Evolutionary conservation across 495 filamentous ascomycete genomes (phyloP), one percentile per base, ranked within the genome.

Genomic region (Podospora australis): DNA sequence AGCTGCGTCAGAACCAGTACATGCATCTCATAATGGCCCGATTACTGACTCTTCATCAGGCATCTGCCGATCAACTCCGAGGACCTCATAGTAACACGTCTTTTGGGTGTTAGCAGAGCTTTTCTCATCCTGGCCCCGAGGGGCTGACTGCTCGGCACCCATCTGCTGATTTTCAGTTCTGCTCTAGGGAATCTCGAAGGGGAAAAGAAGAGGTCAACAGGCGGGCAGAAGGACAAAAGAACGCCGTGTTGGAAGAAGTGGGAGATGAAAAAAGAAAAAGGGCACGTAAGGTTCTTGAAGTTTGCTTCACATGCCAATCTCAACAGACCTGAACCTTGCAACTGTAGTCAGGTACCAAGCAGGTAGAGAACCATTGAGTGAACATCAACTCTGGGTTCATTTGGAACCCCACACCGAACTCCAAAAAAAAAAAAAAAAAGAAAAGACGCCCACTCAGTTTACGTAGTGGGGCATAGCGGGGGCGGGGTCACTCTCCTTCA

Each of bases 21-120:
- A 22, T 22, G 6, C 38, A 17, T 20, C 5, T 40, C 9, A 20
- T 2, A 40, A 14, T 6, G 26, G 26, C 8, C 11, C 4, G 38
- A 24, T 28, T 19, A 44, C 84, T 68, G 67, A 95, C 88, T 96
- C 90, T 20, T 96, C 88, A 17, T 88, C 84, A 2, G 81, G 78
- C 26, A 87, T 88, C 53, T 77, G 70, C 38, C 78, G 75, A 46
- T 84, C 76, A 3, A 97, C 67, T 0, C 75, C 82, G 5, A 99
- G 77, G 20, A 97, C 70, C 57, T 96, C 87, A 67, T 99, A 99
- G 65, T 96, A 97, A 59, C 90, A 91, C 34, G 77, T 83, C 67
- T 88, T 96, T 26, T 53, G 58, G 22, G 54, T 53, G 3, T 56
- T 42, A 1, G 40, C 32, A 5, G 47, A 36, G 7, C 42, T 21